phyloP scores from a whole-genome alignment of 2,329 filamentous ascomycete species.

The Stenocarpella maydis region DNA sequence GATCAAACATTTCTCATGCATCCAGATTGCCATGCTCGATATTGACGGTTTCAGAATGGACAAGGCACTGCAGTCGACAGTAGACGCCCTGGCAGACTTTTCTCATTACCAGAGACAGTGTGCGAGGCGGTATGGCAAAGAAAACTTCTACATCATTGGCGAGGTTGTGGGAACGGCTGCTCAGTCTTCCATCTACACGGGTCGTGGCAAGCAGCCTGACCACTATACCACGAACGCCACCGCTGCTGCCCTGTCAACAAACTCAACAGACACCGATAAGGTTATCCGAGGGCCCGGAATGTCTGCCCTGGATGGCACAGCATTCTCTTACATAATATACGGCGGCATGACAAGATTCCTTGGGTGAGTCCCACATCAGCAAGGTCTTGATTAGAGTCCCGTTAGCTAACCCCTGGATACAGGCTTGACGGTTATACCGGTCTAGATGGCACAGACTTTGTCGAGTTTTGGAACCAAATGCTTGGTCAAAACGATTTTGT shows the following conservation, averaged over 20 bases:
- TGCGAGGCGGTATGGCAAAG: slow-evolving; percentile 62
- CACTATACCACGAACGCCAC: slow-evolving; percentile 56
- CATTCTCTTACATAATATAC: slow-evolving; percentile 71
- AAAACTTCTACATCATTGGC: slow-evolving; percentile 71
- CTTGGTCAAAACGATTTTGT: slow-evolving; percentile 63
- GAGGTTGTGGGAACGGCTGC: slow-evolving; percentile 71
- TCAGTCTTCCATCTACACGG: slow-evolving; percentile 67
- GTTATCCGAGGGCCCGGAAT: slow-evolving; percentile 62
- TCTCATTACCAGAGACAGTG: slow-evolving; percentile 64
- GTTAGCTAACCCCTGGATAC: slow-evolving; percentile 40
- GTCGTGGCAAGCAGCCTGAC: slow-evolving; percentile 65
- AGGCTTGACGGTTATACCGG: slow-evolving; percentile 31
- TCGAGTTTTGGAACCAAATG: slow-evolving; percentile 60
- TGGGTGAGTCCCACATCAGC: slow-evolving; percentile 58
- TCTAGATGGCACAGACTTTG: slow-evolving; percentile 51
- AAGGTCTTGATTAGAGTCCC: no score
- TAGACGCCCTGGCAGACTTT: slow-evolving; percentile 67
- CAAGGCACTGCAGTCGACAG: slow-evolving; percentile 70
- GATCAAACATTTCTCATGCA: slow-evolving; percentile 68
- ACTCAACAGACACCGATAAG: slow-evolving; percentile 50
- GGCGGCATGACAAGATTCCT: slow-evolving; percentile 67
- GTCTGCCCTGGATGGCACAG: slow-evolving; percentile 64
- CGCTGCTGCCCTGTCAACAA: slow-evolving; percentile 56
- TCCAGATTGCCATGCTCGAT: slow-evolving; percentile 68
- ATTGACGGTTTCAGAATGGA: slow-evolving; percentile 74